These are phyloP conservation scores for Tetracladium marchalianum DNA, from an alignment of 495 filamentous ascomycete genomes.

Conservation along the genomic window DNA sequence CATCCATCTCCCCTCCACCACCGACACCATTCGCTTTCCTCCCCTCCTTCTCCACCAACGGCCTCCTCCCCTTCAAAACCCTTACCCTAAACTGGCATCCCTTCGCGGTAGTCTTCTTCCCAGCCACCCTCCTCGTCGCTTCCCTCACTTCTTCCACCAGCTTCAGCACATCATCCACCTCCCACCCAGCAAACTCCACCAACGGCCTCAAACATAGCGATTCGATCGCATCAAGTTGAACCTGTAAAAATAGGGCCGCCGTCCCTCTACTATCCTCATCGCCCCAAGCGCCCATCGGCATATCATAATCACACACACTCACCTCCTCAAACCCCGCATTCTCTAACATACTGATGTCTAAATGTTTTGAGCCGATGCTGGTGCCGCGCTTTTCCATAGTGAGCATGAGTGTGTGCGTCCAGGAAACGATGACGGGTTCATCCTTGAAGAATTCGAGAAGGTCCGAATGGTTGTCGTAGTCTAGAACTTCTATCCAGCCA, in stretches of 20 bases:
- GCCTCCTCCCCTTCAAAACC: too few species aligned
- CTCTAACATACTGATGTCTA: constrained; percentile 38
- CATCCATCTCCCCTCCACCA: too few species aligned
- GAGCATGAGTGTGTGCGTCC: constrained; percentile 30
- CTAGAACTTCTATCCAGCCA: constrained; percentile 55
- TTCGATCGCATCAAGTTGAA: constrained; percentile 56
- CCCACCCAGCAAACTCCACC: constrained; percentile 49
- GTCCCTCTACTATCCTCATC: constrained; percentile 43
- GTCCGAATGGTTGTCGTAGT: constrained; percentile 35
- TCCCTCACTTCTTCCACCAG: too few species aligned
- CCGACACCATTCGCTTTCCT: too few species aligned
- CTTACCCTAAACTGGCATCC: too few species aligned
- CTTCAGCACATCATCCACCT: constrained; percentile 33
- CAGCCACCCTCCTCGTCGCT: too few species aligned
- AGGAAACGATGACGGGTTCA: constrained; percentile 25
- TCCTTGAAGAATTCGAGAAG: constrained; percentile 30
- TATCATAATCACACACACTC: constrained; percentile 38
- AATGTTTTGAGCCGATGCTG: constrained; percentile 39
- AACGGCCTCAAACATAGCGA: constrained; percentile 48
- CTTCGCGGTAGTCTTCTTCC: too few species aligned
- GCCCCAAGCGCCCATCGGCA: constrained; percentile 51
- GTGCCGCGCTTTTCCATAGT: constrained; percentile 31
- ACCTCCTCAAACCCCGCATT: constrained; percentile 55
- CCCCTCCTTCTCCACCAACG: too few species aligned
- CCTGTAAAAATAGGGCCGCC: constrained; percentile 58